These are phyloP conservation scores for Saccharomycopsis crataegensis DNA, from an alignment of 1,139 yeast genomes.

Conservation along the genomic window DNA sequence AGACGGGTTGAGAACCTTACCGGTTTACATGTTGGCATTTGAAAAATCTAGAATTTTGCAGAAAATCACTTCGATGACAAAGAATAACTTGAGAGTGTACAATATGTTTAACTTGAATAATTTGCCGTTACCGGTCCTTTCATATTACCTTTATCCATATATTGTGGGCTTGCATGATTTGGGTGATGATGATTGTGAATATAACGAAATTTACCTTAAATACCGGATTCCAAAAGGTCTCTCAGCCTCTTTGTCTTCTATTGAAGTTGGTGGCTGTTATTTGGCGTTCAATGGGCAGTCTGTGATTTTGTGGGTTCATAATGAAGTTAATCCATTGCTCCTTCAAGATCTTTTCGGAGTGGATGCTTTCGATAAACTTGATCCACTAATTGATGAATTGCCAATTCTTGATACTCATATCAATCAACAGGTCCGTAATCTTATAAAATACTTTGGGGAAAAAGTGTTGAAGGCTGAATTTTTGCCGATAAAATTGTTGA, in stretches of 20 bases:
- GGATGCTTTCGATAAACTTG: slow-evolving; percentile 37
- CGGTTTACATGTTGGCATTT: slow-evolving; percentile 61
- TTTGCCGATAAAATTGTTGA: slow-evolving; percentile 49
- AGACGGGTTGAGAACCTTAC: slow-evolving; percentile 65
- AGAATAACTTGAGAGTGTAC: slow-evolving; percentile 55
- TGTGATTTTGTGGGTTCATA: slow-evolving; percentile 64
- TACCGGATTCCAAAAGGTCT: slow-evolving; percentile 46
- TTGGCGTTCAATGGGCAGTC: slow-evolving; percentile 63
- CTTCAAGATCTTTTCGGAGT: slow-evolving; percentile 73
- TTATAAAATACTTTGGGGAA: slow-evolving; percentile 45
- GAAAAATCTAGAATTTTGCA: slow-evolving; percentile 62
- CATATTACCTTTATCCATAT: slow-evolving; percentile 72
- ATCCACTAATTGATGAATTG: slow-evolving; percentile 47
- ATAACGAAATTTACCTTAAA: slow-evolving; percentile 37
- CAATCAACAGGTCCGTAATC: slow-evolving; percentile 58
- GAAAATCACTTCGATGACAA: slow-evolving; percentile 35
- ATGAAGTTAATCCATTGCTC: slow-evolving; percentile 58
- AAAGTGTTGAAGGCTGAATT: slow-evolving; percentile 36
- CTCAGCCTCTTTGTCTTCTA: slow-evolving; percentile 38
- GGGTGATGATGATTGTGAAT: slow-evolving; percentile 44
- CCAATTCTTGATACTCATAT: slow-evolving; percentile 69
- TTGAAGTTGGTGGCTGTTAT: slow-evolving; percentile 71
- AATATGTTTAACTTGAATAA: slow-evolving; percentile 48
- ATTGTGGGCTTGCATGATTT: slow-evolving; percentile 68
- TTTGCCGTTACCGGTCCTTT: slow-evolving; percentile 52